Evolutionary conservation across 2,329 filamentous ascomycete genomes (phyloP), one percentile per base, ranked within the genome.

Genomic region (Neobulgaria alba): DNA sequence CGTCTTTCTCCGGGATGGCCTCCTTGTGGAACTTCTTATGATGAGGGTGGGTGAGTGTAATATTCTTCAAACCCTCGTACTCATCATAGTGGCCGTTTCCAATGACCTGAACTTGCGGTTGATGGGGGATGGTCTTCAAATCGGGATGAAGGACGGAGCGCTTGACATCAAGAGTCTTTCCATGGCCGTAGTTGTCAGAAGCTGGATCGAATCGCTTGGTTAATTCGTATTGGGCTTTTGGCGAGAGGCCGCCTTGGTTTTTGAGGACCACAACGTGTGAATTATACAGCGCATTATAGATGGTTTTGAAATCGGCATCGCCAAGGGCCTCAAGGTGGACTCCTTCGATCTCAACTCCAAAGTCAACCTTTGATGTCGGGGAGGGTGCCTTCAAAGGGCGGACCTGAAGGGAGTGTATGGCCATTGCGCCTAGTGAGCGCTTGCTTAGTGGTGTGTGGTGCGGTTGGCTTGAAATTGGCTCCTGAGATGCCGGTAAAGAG

Each of bases 41-140:
- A 56, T 89, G 84, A 4, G 85, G 84, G 56, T 89, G 85, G 41
- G 73, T 73, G 21, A 89, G 71, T 23, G 66, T 74, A 47, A 88
- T 72, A 57, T 87, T 68, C 50, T 71, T 63, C 8, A 89, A 65
- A 1, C 83, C 84, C 57, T 88, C 82, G 52, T 86, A 88, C 21
- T 74, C 71, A 1, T 71, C 59, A 1, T 89, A 71, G 34, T 73
- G 71, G 4, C 85, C 84, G 54, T 89, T 86, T 30, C 84, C 84
- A 46, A 89, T 88, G 40, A 88, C 78, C 55, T 89, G 84, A 1
- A 85, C 80, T 58, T 89, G 82, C 0, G 84, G 82, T 58, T 89
- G 84, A 52, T 85, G 79, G 0, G 84, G 83, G 31, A 89, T 76
- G 0, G 84, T 88, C 65, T 88, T 87, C 14, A 89, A 69, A 52